Base-by-base conservation (phyloP, 2,329 filamentous ascomycete species). In the Pyricularia grisea region DNA sequence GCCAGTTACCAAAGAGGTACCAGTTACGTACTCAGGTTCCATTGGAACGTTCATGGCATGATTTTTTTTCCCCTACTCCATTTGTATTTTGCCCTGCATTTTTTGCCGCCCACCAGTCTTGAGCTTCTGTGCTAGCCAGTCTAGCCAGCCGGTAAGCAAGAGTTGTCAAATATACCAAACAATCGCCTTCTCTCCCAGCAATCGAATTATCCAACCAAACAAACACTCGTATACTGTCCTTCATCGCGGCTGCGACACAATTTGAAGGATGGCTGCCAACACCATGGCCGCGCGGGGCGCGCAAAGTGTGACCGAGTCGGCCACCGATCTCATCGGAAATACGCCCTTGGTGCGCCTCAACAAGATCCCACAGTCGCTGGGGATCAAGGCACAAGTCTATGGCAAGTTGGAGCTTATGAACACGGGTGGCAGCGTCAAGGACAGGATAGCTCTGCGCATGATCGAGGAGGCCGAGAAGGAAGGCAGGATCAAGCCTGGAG, bases 391-490 rank as follows among this genome's bases (percentile, higher is more conserved):
- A 69, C 90, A 93, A 68, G 90, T 97, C 67, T 97, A 94, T 79
- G 94, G 90, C 71, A 97, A 97, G 81, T 86, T 94, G 70, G 94
- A 97, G 81, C 89, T 93, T 70, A 97, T 97, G 86, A 97, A 96
- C 81, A 93, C 94, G 14, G 94, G 94, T 70, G 94, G 94, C 72
- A 95, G 92, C 77, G 92, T 97, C 76, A 97, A 97, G 81, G 94
- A 97, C 81, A 87, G 94, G 71, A 99, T 99, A 78, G 95, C 95
- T 27, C 82, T 97, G 78, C 92, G 95, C 76, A 99, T 99, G 95
- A 91, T 99, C 71, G 94, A 98, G 81, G 92, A 94, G 79, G 95
- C 95, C 17, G 95, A 99, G 85, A 89, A 88, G 77, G 90, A 87
- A 68, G 95, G 95, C 65, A 89, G 94, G 73, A 97, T 99, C 81